phyloP scores from a whole-genome alignment of 345 rosid species.

The Moricandia arvensis region DNA sequence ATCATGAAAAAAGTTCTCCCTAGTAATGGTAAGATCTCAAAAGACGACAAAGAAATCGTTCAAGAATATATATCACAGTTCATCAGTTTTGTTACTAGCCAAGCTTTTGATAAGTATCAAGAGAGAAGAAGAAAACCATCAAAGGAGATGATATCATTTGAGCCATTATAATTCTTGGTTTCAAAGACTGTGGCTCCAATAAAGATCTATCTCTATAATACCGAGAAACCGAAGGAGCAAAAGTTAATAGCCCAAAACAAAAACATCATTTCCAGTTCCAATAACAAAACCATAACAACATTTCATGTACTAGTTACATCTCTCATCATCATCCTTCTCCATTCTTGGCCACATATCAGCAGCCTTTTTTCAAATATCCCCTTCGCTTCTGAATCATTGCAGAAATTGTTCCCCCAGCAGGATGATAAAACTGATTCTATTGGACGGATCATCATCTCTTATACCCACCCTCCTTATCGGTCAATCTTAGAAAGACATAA shows the following conservation, averaged over 20 bases:
- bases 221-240: constrained; percentile 65
- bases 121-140: constrained; percentile 69
- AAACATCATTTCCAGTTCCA: constrained; percentile 37
- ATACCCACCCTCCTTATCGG: no score
- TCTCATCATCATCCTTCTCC: constrained; percentile 44
- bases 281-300: constrained; percentile 38
- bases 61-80: constrained; percentile 86
- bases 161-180: constrained; percentile 72
- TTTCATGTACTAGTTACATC: constrained; percentile 39
- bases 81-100: no score
- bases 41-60: constrained; percentile 69
- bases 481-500: no score
- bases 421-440: constrained; percentile 51
- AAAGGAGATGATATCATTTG: constrained; percentile 77
- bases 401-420: constrained; percentile 56
- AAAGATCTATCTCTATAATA: constrained; percentile 56
- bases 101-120: constrained; percentile 74
- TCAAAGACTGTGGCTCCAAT: constrained; percentile 63
- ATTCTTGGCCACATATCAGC: constrained; percentile 45
- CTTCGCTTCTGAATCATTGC: constrained; percentile 59
- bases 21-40: constrained; percentile 62
- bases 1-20: constrained; percentile 79
- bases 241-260: constrained; percentile 57
- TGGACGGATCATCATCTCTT: no score
- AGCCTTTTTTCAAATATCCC: constrained; percentile 47